Evolutionary conservation across 2,329 filamentous ascomycete species (phyloP).

Genomic region (Trichoderma aggressivum): DNA sequence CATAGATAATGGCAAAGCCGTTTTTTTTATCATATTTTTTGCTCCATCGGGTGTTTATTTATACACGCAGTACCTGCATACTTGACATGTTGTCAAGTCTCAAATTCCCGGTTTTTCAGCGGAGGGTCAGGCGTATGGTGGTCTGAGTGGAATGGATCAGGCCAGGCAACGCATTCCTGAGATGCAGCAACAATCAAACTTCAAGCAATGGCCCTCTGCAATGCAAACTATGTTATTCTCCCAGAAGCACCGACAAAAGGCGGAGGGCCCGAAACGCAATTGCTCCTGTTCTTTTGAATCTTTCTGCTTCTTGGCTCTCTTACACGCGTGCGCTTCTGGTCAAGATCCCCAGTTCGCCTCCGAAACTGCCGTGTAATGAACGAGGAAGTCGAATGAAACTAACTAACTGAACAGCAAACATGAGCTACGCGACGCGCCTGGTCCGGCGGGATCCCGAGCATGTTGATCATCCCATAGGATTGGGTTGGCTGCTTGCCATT

Average conservation of each 20-base stretch:
- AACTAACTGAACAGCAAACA: neutral
- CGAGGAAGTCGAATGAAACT: neutral
- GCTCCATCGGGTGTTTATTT: neutral
- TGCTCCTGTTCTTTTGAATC: neutral
- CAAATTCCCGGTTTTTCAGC: neutral
- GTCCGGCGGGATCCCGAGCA: slow-evolving; percentile 3
- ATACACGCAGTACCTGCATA: neutral
- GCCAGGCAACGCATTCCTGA: slow-evolving; percentile 40
- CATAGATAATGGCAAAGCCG: neutral
- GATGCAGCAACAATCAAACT: slow-evolving; percentile 30
- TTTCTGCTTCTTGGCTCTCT: neutral
- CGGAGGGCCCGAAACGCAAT: neutral
- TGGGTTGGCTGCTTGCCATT: slow-evolving; percentile 44
- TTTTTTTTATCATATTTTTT: neutral
- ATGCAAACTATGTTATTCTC: neutral
- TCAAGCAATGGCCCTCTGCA: slow-evolving; percentile 14
- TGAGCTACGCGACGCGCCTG: neutral
- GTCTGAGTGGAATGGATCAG: slow-evolving; percentile 35
- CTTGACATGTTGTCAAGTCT: slow-evolving; percentile 3
- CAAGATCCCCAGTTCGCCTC: neutral
- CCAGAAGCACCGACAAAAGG: slow-evolving; percentile 1
- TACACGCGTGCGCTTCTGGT: neutral
- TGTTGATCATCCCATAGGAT: slow-evolving; percentile 25
- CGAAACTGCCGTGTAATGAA: neutral
- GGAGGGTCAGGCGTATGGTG: slow-evolving; percentile 15